These are phyloP conservation scores for Pezicula carpinea DNA, from an alignment of 2,329 filamentous ascomycete genomes.

Conservation along the genomic window DNA sequence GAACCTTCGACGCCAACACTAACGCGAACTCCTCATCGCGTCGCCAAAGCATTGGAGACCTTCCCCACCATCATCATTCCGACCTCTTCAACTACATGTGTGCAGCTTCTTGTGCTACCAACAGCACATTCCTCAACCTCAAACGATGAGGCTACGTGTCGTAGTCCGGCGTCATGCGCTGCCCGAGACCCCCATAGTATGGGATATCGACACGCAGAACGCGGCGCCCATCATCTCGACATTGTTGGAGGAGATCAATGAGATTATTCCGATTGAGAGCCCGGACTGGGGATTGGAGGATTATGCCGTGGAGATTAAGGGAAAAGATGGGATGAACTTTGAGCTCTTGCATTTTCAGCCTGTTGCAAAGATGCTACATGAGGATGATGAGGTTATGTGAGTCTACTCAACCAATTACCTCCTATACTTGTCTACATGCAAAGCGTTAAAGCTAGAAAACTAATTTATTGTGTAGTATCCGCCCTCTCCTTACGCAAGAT, in stretches of 20 bases:
- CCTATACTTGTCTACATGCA: not conserved
- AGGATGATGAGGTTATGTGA: slow-evolving; percentile 80
- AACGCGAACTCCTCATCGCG: not conserved
- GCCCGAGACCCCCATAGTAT: slow-evolving; percentile 68
- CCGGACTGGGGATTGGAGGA: slow-evolving; percentile 82
- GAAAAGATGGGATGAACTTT: slow-evolving; percentile 54
- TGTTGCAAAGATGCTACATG: slow-evolving; percentile 64
- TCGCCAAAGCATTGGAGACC: not conserved
- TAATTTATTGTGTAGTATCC: slow-evolving; percentile 52
- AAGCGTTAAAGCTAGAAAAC: not conserved
- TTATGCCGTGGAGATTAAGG: slow-evolving; percentile 73
- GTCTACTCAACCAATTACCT: slow-evolving; percentile 27
- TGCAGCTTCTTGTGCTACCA: not conserved
- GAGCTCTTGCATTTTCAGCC: slow-evolving; percentile 85
- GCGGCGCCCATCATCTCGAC: slow-evolving; percentile 61
- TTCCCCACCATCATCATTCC: not conserved
- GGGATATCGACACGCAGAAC: slow-evolving; percentile 55
- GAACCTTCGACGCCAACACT: not conserved
- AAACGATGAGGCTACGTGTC: slow-evolving; percentile 65
- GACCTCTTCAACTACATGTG: not conserved
- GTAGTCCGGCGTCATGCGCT: slow-evolving; percentile 68
- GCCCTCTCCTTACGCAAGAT: slow-evolving; percentile 71
- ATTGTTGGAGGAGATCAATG: slow-evolving; percentile 74
- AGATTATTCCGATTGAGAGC: slow-evolving; percentile 75
- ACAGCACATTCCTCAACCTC: slow-evolving; percentile 6